These are phyloP conservation scores for Candida stauntonica DNA, from an alignment of 805 yeast genomes.

Conservation along the genomic window DNA sequence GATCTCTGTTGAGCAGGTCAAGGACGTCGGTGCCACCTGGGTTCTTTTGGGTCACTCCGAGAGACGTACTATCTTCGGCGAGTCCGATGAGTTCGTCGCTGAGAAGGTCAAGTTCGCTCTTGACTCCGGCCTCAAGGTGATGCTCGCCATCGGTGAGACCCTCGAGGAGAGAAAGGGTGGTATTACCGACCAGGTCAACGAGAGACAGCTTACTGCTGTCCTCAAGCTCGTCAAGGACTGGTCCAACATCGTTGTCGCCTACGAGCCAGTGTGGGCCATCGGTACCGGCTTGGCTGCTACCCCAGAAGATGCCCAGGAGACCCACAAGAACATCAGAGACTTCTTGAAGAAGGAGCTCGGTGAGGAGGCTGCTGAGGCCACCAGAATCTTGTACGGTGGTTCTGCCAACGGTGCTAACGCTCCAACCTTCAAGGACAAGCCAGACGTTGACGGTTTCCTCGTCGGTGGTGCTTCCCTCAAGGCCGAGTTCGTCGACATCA, in stretches of 20 bases:
- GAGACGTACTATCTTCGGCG: constrained; percentile 92
- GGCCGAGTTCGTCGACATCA: constrained; percentile 95
- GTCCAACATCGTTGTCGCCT: constrained; percentile 90
- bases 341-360: constrained; percentile 78
- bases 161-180: constrained; percentile 91
- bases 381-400: constrained; percentile 97
- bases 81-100: constrained; percentile 87
- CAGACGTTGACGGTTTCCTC: constrained; percentile 95
- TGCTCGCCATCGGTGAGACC: constrained; percentile 97
- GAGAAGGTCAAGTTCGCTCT: constrained; percentile 92
- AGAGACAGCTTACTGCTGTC: constrained; percentile 88
- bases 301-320: constrained; percentile 95
- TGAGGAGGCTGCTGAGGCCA: constrained; percentile 65
- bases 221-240: constrained; percentile 79
- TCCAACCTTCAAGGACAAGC: constrained; percentile 81
- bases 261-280: constrained; percentile 99
- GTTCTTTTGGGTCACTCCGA: constrained; percentile 97
- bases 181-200: constrained; percentile 78
- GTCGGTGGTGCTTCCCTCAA: constrained; percentile 99
- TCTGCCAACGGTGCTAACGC: constrained; percentile 96
- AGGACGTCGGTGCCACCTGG: constrained; percentile 92
- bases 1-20: constrained; percentile 79
- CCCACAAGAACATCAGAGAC: constrained; percentile 84
- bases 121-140: constrained; percentile 84
- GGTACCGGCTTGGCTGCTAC: constrained; percentile 99